These are phyloP conservation scores for Fraxinus anomala DNA, from an alignment of 257 asterid species.

Conservation along the genomic window DNA sequence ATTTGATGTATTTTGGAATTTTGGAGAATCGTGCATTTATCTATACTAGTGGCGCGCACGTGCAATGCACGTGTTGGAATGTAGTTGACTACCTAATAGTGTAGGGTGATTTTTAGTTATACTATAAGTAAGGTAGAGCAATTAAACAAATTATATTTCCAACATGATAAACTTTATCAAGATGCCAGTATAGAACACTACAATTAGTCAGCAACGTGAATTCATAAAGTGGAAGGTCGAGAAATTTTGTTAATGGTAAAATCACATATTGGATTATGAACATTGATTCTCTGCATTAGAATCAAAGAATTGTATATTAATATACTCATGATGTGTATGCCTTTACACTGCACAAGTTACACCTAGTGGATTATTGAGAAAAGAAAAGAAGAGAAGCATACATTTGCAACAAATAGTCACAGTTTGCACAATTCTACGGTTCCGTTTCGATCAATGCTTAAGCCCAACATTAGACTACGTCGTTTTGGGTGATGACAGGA, in stretches of 20 bases:
- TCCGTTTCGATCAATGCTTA: too few species aligned
- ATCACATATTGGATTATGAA: slow-evolving; percentile 6
- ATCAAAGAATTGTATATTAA: background rate
- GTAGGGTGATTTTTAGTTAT: too few species aligned
- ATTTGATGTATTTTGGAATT: too few species aligned
- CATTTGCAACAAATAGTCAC: slow-evolving; percentile 98
- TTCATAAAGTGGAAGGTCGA: slow-evolving; percentile 18
- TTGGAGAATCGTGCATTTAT: too few species aligned
- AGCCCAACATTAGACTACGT: too few species aligned
- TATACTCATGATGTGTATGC: slow-evolving; percentile 8
- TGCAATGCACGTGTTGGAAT: too few species aligned
- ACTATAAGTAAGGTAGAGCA: background rate
- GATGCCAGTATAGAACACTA: background rate
- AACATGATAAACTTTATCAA: background rate
- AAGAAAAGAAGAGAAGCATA: slow-evolving; percentile 44
- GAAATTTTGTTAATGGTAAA: slow-evolving; percentile 14
- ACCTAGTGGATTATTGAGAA: background rate
- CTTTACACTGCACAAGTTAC: background rate
- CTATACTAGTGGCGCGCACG: too few species aligned
- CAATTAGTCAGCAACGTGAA: slow-evolving; percentile 1
- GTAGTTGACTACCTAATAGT: too few species aligned
- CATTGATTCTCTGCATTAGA: slow-evolving; percentile 4
- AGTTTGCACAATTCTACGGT: slow-evolving; percentile 54
- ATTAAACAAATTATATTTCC: background rate
- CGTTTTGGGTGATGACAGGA: too few species aligned